phyloP scores from a whole-genome alignment of 192 early-diverging fungal species.

The Gonapodya prolifera region DNA sequence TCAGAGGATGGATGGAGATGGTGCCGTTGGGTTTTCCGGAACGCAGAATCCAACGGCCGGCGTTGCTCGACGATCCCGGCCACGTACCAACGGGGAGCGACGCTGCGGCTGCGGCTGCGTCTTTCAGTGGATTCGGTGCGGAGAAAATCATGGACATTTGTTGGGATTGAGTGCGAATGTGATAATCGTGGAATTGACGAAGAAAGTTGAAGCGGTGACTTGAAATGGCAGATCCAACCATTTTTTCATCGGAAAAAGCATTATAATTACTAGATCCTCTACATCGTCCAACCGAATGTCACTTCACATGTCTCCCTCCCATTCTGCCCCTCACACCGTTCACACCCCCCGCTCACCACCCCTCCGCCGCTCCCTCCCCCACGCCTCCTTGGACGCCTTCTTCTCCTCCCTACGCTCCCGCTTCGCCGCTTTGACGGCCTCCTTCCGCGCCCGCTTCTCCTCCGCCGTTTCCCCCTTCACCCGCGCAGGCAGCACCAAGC shows the following conservation, averaged over 20 bases:
- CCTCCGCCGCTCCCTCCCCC: slow-evolving; percentile 50
- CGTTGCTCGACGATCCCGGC: too few relatives aligned
- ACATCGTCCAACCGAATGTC: slow-evolving; percentile 19
- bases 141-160: too few relatives aligned
- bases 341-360: slow-evolving; percentile 44
- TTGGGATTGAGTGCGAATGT: slow-evolving; percentile 12
- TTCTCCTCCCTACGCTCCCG: slow-evolving; percentile 55
- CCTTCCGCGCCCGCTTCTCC: slow-evolving; percentile 87
- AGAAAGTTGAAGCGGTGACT: slow-evolving; percentile 6
- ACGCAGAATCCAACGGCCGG: too few relatives aligned
- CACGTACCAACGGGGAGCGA: too few relatives aligned
- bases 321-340: slow-evolving; percentile 35
- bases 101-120: too few relatives aligned
- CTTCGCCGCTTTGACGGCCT: slow-evolving; percentile 68
- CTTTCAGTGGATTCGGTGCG: too few relatives aligned
- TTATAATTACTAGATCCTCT: slow-evolving; percentile 27
- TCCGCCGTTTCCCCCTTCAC: slow-evolving; percentile 73
- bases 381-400: slow-evolving; percentile 68
- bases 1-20: too few relatives aligned
- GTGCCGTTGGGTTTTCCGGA: too few relatives aligned
- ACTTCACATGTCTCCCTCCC: slow-evolving; percentile 35
- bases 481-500: slow-evolving; percentile 34
- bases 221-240: slow-evolving; percentile 15
- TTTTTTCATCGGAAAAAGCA: slow-evolving; percentile 30
- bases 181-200: slow-evolving; percentile 6